Evolutionary conservation across 257 asterid genomes (phyloP).

Genomic region (Solanum neorickii): DNA sequence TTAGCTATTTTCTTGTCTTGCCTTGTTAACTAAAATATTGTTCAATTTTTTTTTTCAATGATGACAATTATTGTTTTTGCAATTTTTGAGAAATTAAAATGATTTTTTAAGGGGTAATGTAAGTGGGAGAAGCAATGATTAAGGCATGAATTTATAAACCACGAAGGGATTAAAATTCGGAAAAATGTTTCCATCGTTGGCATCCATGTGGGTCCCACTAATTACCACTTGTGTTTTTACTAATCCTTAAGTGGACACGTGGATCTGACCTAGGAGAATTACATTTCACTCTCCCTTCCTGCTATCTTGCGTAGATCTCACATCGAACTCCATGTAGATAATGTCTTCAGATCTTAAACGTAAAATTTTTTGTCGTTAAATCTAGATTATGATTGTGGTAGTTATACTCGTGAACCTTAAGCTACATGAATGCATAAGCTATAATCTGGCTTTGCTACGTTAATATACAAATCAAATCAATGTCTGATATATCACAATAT

Average conservation of each 20-base stretch:
- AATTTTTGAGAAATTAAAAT: background rate
- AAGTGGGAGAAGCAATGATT: conserved; percentile 8
- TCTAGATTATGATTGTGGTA: too few species aligned
- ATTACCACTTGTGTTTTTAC: background rate
- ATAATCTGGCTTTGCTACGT: background rate
- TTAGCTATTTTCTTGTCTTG: background rate
- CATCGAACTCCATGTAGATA: background rate
- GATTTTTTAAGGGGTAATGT: background rate
- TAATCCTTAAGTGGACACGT: background rate
- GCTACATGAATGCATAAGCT: background rate
- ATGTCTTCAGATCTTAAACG: too few species aligned
- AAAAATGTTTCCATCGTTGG: conserved; percentile 1
- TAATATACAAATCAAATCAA: too few species aligned
- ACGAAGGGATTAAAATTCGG: background rate
- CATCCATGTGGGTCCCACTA: background rate
- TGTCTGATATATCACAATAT: background rate
- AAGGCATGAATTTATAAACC: background rate
- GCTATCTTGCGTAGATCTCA: background rate
- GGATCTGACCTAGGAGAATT: background rate
- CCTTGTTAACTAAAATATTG: background rate
- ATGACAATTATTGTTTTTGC: background rate
- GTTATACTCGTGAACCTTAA: background rate
- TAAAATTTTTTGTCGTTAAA: too few species aligned
- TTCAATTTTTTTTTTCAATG: background rate
- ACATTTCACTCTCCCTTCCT: background rate